Evolutionary conservation across 1,284 basidiomycete genomes (phyloP), one percentile per base, ranked within the genome.

Genomic region (Trichosporon sp.): DNA sequence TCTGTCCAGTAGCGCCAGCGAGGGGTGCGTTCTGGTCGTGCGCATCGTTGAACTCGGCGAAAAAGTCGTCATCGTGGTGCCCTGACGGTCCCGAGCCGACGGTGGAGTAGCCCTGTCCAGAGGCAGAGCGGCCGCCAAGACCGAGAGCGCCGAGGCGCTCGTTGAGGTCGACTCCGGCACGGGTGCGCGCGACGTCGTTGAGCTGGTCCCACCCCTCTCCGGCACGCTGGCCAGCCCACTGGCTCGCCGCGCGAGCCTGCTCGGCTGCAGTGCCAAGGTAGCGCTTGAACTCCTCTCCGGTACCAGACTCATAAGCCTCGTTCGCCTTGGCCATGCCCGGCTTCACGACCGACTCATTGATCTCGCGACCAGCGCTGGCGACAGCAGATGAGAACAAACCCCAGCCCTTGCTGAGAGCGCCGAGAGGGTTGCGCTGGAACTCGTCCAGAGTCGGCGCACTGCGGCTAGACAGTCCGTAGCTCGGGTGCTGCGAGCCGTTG

Each of bases 351-450:
- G 68, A 64, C 13, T 73, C 70, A 66, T 81, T 78, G 68, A 81
- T 78, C 59, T 79, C 79, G 27, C 70, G 67, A 0, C 69, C 69
- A 1, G 80, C 79, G 1, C 62, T 66, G 1, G 69, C 71, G 19
- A 81, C 75, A 6, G 78, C 80, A 14, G 73, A 73, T 2, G 73
- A 75, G 70, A 81, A 80, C 16, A 81, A 68, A 23, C 80, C 80
- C 80, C 80, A 81, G 31, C 78, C 78, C 69, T 81, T 81, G 19
- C 65, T 67, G 5, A 80, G 64, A 6, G 79, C 80, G 23, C 72
- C 72, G 19, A 79, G 56, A 25, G 80, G 80, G 60, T 78, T 77
- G 11, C 65, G 59, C 65, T 80, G 79, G 57, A 81, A 69, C 31
- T 81, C 79, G 56, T 78, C 72, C 9, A 80, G 65, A 2, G 74